phyloP scores from a whole-genome alignment of 1,139 yeast species.

The Martiniozyma asiatica region DNA sequence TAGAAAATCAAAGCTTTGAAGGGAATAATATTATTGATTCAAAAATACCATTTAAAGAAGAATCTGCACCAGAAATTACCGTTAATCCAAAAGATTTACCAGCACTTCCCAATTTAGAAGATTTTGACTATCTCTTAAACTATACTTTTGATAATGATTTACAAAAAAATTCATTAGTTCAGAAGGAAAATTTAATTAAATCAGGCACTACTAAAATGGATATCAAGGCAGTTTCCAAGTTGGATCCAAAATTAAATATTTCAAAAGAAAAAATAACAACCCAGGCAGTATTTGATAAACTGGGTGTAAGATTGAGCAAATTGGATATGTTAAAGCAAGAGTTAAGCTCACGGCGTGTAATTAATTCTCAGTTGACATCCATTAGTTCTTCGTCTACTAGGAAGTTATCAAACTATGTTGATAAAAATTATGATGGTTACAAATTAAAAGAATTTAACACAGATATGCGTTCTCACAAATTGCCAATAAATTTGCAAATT shows the following conservation, averaged over 20 bases:
- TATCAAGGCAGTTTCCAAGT: neutral
- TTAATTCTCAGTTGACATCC: slow-evolving; percentile 7
- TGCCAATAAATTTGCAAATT: neutral
- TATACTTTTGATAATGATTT: slow-evolving; percentile 17
- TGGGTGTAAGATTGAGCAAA: slow-evolving; percentile 5
- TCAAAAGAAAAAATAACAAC: neutral
- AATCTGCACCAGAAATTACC: slow-evolving; percentile 6
- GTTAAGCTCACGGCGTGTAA: slow-evolving; percentile 2
- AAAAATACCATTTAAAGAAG: neutral
- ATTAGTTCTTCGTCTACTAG: slow-evolving; percentile 20
- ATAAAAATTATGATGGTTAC: slow-evolving; percentile 5
- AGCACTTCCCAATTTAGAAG: slow-evolving; percentile 19
- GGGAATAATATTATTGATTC: neutral
- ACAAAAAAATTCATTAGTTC: too few species aligned
- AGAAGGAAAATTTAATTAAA: neutral
- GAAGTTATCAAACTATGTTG: slow-evolving; percentile 17
- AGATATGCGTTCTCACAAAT: slow-evolving; percentile 7
- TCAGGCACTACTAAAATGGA: slow-evolving; percentile 1
- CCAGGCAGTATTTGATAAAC: neutral
- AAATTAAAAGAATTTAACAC: slow-evolving; percentile 10
- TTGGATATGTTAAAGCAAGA: slow-evolving; percentile 10
- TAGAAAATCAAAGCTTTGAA: too few species aligned
- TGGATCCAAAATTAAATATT: neutral
- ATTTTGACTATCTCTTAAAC: slow-evolving; percentile 22
- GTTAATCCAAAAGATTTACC: slow-evolving; percentile 15